These are phyloP conservation scores for Fusarium sp. DNA, from an alignment of 2,329 filamentous ascomycete species.

Conservation along the genomic window DNA sequence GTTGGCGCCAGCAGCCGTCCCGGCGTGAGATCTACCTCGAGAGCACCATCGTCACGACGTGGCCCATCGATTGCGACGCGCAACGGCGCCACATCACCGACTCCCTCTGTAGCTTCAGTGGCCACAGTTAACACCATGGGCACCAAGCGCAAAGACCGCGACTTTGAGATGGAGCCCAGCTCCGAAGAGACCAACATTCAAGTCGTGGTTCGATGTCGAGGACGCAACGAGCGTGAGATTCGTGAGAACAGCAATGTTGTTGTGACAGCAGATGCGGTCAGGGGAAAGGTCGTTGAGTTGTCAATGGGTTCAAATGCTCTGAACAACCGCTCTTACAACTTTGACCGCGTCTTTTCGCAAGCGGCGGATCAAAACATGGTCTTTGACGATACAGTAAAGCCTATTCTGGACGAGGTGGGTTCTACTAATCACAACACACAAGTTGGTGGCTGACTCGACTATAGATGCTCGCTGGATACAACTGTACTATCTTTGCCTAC, in stretches of 20 bases:
- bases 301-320: constrained; percentile 93
- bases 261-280: constrained; percentile 87
- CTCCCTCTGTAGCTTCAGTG: constrained; percentile 73
- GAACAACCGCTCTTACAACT: constrained; percentile 96
- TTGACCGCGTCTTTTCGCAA: constrained; percentile 96
- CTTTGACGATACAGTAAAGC: constrained; percentile 94
- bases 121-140: constrained; percentile 70
- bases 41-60: constrained; percentile 47
- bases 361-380: constrained; percentile 94
- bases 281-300: constrained; percentile 84
- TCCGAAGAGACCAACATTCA: constrained; percentile 95
- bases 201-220: constrained; percentile 94
- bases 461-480: constrained; percentile 94
- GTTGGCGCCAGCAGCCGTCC: constrained; percentile 39
- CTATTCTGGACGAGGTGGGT: constrained; percentile 89
- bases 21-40: constrained; percentile 41
- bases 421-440: not conserved
- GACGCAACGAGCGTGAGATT: constrained; percentile 91
- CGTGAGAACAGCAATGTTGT: constrained; percentile 96
- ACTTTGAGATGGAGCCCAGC: constrained; percentile 75
- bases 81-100: constrained; percentile 72
- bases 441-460: constrained; percentile 9
- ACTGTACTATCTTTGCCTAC: constrained; percentile 99
- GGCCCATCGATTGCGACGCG: constrained; percentile 43
- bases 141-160: constrained; percentile 87